phyloP scores from a whole-genome alignment of 495 filamentous ascomycete genomes.

The Hypomontagnella submonticulosa region DNA sequence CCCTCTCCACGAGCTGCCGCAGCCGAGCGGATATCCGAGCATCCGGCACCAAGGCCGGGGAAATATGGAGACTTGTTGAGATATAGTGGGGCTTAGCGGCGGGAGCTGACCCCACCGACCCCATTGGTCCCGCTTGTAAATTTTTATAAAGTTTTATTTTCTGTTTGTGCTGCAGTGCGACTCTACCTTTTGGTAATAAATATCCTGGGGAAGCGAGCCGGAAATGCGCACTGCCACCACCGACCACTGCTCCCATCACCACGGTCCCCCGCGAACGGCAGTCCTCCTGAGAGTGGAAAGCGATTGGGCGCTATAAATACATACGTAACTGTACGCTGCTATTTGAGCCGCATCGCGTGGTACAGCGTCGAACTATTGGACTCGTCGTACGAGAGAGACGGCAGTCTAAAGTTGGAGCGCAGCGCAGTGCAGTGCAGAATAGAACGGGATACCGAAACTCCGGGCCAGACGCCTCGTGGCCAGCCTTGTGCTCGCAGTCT shows the following conservation, averaged over 20 bases:
- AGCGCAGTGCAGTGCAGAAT: background rate
- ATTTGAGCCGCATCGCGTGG: background rate
- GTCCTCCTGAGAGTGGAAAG: background rate
- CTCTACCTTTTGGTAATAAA: constrained; percentile 1
- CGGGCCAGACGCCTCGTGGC: background rate
- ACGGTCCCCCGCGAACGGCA: background rate
- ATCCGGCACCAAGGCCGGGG: constrained; percentile 11
- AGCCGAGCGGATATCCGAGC: background rate
- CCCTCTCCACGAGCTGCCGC: too few species aligned
- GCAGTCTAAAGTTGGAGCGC: constrained; percentile 2
- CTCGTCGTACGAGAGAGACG: background rate
- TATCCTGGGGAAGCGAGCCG: constrained; percentile 4
- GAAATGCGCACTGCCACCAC: constrained; percentile 30
- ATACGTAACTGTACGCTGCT: background rate
- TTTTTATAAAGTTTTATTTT: constrained; percentile 12
- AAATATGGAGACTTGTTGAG: background rate
- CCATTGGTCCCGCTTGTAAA: constrained; percentile 18
- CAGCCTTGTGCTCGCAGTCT: background rate
- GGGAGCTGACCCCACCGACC: too few species aligned
- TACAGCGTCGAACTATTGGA: background rate
- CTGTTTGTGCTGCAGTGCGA: constrained; percentile 27
- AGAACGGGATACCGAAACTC: constrained; percentile 20
- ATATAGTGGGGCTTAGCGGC: constrained; percentile 24
- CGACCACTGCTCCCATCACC: background rate
- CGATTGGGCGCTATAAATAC: too few species aligned